Evolutionary conservation across 345 rosid species (phyloP), one percentile per base, ranked within the genome.

Genomic region (Eutrema japonicum): DNA sequence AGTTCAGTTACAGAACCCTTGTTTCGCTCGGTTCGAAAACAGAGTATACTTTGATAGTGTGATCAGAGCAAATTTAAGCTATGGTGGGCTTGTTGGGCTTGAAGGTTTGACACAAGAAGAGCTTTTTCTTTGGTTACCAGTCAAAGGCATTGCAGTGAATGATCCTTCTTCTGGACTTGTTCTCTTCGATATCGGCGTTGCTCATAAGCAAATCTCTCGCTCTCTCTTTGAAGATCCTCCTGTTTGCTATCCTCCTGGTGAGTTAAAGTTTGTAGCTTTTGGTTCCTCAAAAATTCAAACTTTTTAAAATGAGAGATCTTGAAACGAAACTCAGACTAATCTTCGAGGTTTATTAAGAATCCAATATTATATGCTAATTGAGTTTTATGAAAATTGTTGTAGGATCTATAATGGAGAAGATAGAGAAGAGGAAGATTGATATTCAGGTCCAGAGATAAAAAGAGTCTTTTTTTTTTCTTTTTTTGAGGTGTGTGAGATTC

Each of bases 171-270:
- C 98, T 64, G 96, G 98, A 33, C 71, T 93, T 74, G 90, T 93
- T 56, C 77, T 87, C 61, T 81, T 93, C 49, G 97, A 93, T 76
- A 90, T 93, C 41, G 97, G 87, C 16, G 83, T 90, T 70, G 97
- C 97, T 84, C 84, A 79, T 75, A 90, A 90, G 51, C 92, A 87
- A 62, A 87, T 90, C 43, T 89, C 98, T 70, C 80, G 87, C 43
- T 87, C 96, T 80, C 87, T 93, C 46, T 93, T 93, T 72, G 96
- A 93, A 88, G 87, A 82, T 50, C 98, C 98, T 66, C 96, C 96
- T 46, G 80, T 81, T 71, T 93, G 98, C 79, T 83, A 84, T 70
- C 86, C 85, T 57, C 85, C 71, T 73, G 88, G 89, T 87, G 56
- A 48, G 71, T 52, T 38, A 1, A 10, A 37, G 1, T 54, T 32